A percentile compares a stretch with the other conserved stretches of the same genome.
Evolutionary conservation across 192 early-diverging fungal genomes (phyloP).

Genomic region (Coemansia sp.): DNA sequence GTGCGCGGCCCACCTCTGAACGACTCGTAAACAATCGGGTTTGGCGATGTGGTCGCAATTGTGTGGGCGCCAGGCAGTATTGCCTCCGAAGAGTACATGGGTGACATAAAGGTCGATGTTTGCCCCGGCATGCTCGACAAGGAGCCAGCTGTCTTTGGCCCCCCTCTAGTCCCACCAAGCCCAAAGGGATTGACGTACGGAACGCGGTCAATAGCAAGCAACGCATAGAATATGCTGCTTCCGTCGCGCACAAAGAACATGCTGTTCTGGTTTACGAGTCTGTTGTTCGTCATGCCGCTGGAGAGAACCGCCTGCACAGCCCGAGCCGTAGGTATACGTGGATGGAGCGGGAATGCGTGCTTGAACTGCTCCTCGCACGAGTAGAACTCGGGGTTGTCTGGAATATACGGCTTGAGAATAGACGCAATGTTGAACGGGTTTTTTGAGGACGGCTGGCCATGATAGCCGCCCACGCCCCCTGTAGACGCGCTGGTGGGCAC

Average conservation of each 20-base stretch:
- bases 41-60: slow-evolving; percentile 44
- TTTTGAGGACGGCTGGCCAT: background rate
- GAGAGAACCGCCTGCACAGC: slow-evolving; percentile 40
- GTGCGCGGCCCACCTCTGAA: slow-evolving; percentile 3
- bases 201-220: slow-evolving; percentile 31
- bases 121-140: slow-evolving; percentile 10
- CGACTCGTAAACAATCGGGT: slow-evolving; percentile 17
- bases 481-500: background rate
- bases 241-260: slow-evolving; percentile 56
- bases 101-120: slow-evolving; percentile 18
- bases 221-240: slow-evolving; percentile 41
- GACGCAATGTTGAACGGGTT: slow-evolving; percentile 44
- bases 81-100: slow-evolving; percentile 12
- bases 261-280: slow-evolving; percentile 39
- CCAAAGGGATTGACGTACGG: slow-evolving; percentile 41
- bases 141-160: slow-evolving; percentile 9
- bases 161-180: background rate
- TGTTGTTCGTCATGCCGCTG: slow-evolving; percentile 51
- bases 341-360: slow-evolving; percentile 41
- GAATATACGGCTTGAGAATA: slow-evolving; percentile 31
- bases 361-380: slow-evolving; percentile 44
- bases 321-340: slow-evolving; percentile 27
- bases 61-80: slow-evolving; percentile 34
- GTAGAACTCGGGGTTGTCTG: slow-evolving; percentile 35
- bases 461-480: background rate